Conservation (phyloP, 179 eudicot species). For the Beta corolliflora region DNA sequence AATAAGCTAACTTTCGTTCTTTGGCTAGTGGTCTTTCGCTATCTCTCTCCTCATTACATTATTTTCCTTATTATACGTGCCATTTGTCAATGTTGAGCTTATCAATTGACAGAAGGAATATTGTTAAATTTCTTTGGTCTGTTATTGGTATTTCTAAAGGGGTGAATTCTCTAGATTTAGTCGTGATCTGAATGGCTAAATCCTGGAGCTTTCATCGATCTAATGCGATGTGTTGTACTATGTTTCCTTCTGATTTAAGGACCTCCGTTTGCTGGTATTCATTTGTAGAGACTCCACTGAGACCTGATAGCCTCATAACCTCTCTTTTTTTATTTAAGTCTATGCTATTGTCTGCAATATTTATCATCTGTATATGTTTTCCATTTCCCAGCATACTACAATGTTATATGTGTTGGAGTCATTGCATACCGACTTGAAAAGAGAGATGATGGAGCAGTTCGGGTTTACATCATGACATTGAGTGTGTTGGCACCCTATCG, state of each 20-base stretch:
- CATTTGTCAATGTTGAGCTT: too few relatives aligned
- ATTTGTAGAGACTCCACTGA: background rate
- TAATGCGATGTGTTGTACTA: too few relatives aligned
- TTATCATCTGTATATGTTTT: slow-evolving; percentile 10
- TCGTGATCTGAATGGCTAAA: too few relatives aligned
- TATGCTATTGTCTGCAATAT: slow-evolving; percentile 6
- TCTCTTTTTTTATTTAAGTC: background rate
- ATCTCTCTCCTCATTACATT: too few relatives aligned
- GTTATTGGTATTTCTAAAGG: too few relatives aligned
- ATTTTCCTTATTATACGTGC: too few relatives aligned
- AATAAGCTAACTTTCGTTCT: too few relatives aligned
- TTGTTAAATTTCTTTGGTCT: too few relatives aligned
- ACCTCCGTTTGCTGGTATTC: background rate
- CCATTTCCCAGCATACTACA: slow-evolving; percentile 50
- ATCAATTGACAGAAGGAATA: too few relatives aligned
- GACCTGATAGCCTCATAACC: background rate
- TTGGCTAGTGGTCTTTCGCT: too few relatives aligned
- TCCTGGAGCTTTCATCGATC: too few relatives aligned
- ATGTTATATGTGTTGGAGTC: slow-evolving; percentile 89
- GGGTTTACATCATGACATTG: slow-evolving; percentile 94
- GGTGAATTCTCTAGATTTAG: too few relatives aligned
- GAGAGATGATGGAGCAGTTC: slow-evolving; percentile 71
- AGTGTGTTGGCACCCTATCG: slow-evolving; percentile 99
- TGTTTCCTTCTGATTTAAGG: background rate
- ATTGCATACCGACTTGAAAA: slow-evolving; percentile 93